Evolutionary conservation across 257 asterid species (phyloP).

Genomic region (Nicotiana obtusifolia): DNA sequence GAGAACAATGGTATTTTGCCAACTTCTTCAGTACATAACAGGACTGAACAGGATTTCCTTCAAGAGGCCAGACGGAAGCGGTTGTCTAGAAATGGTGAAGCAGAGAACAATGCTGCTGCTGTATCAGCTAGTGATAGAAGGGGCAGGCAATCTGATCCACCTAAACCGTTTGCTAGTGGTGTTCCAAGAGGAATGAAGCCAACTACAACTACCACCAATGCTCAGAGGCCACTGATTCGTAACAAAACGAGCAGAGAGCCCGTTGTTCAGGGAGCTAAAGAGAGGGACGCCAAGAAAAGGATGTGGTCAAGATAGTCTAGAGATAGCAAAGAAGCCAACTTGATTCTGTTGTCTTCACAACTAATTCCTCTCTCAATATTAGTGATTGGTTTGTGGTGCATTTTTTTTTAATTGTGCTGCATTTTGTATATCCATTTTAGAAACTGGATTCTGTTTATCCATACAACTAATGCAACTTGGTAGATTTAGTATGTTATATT

Average conservation of each 20-base stretch:
- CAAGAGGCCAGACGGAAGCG: constrained; percentile 14
- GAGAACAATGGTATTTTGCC: constrained; percentile 44
- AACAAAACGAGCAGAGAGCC: constrained; percentile 53
- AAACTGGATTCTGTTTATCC: background rate
- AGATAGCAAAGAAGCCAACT: constrained; percentile 17
- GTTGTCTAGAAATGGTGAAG: constrained; percentile 11
- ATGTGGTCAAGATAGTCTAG: constrained; percentile 61
- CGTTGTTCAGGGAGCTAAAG: constrained; percentile 55
- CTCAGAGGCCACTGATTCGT: constrained; percentile 42
- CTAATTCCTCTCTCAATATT: background rate
- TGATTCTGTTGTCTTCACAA: constrained; percentile 12
- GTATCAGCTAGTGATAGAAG: constrained; percentile 30
- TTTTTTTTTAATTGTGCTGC: background rate
- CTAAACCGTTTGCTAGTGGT: constrained; percentile 35
- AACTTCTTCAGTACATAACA: constrained; percentile 12
- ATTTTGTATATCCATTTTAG: background rate
- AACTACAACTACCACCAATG: constrained; percentile 18
- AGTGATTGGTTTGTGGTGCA: background rate
- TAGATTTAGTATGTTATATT: background rate
- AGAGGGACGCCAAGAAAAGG: constrained; percentile 79
- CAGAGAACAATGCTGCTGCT: background rate
- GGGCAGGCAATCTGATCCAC: constrained; percentile 63
- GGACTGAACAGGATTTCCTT: constrained; percentile 1
- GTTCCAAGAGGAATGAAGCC: constrained; percentile 47
- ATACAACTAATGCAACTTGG: background rate